Conservation (phyloP, 2,329 filamentous ascomycete species). For the Cryphonectria nitschkei region DNA sequence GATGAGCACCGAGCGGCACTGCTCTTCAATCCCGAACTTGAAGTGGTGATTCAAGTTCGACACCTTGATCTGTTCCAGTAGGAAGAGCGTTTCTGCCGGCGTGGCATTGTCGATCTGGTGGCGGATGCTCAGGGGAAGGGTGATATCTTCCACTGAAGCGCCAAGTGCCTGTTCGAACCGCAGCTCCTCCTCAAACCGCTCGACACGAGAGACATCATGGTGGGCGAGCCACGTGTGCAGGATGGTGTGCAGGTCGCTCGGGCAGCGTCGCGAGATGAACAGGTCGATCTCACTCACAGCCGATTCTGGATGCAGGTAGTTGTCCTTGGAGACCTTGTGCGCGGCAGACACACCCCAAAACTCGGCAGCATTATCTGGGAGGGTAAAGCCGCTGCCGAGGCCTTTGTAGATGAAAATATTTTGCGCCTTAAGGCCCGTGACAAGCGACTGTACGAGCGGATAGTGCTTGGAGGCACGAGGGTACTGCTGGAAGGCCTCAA, state of each 20-base stretch:
- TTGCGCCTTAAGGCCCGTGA: constrained; percentile 35
- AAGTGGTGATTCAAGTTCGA: constrained; percentile 34
- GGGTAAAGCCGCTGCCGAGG: constrained; percentile 42
- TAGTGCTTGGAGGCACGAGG: constrained; percentile 30
- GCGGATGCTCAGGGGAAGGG: constrained; percentile 37
- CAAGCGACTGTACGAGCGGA: constrained; percentile 35
- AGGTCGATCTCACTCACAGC: constrained; percentile 35
- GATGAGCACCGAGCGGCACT: constrained; percentile 36
- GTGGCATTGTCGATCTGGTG: constrained; percentile 36
- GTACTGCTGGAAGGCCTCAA: constrained; percentile 33
- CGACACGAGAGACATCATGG: constrained; percentile 38
- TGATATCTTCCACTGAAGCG: background rate
- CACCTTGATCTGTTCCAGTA: constrained; percentile 39
- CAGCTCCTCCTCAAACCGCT: constrained; percentile 40
- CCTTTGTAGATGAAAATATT: constrained; percentile 39
- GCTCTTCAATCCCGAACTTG: constrained; percentile 33
- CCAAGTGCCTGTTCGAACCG: constrained; percentile 33
- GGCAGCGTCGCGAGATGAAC: constrained; percentile 41
- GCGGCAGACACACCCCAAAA: constrained; percentile 41
- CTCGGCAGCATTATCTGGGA: constrained; percentile 36
- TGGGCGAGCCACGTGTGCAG: constrained; percentile 45
- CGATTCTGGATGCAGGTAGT: constrained; percentile 24
- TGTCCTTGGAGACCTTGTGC: constrained; percentile 16
- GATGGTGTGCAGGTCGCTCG: constrained; percentile 38
- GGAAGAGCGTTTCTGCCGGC: constrained; percentile 37